Base-by-base conservation (phyloP, 495 filamentous ascomycete genomes). In the Pseudevernia furfuracea region DNA sequence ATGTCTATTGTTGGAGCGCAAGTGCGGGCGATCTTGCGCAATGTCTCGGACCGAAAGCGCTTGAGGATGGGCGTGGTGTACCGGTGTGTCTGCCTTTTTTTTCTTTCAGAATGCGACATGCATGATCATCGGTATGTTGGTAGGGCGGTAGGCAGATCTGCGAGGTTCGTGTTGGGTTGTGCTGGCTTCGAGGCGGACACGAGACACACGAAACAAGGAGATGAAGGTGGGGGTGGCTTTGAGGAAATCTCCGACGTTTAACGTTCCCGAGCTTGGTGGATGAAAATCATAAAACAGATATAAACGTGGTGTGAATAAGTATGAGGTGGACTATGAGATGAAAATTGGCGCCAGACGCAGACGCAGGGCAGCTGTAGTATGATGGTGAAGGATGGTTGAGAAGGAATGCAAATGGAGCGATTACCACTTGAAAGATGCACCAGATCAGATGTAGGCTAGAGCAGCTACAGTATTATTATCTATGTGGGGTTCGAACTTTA, bases 1-100 rank as follows among this genome's bases (percentile, higher is more conserved):
- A 53, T 53, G 25, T 53, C 49, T 19, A 12, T 53, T 19, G 49
- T 53, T 53, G 49, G 49, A 53, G 49, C 49, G 49, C 25, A 53
- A 53, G 49, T 30, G 25, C 49, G 49, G 49, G 25, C 25, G 25
- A 53, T 32, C 49, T 21, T 19, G 49, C 49, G 49, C 49, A 32
- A 25, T 15, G 8, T 7, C 1, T 53, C 49, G 25, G 25, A 53
- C 49, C 49, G 23, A 53, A 6, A 17, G 28, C 12, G 11, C 14
- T 53, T 30, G 14, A 53, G 6, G 28, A 53, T 17, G 14, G 49
- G 49, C 46, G 49, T 32, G 25, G 25, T 30, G 25, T 53, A 6
- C 17, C 15, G 25, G 25, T 30, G 25, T 53, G 15, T 30, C 15
- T 32, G 11, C 19, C 14, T 32, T 5, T 32, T 5, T 12, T 32